Percentiles rank a stretch among this genome's conserved stretches.
Evolutionary conservation across 352 stramenopile genomes (phyloP).

Genomic region (Globisporangium cystogenes): DNA sequence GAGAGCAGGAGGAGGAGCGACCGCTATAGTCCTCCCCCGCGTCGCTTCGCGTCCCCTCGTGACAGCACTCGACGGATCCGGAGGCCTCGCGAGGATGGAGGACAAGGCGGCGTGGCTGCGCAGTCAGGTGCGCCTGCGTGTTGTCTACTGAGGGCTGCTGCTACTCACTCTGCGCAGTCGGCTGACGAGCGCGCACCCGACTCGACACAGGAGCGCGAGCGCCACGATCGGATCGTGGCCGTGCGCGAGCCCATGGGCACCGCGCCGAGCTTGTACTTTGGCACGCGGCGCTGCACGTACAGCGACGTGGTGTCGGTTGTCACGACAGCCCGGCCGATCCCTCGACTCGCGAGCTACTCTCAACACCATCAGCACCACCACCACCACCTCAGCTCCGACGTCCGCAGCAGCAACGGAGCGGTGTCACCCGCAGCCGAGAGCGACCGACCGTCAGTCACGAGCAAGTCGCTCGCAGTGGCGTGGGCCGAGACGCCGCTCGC

Average conservation of each 20-base stretch:
- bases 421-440: too few species aligned
- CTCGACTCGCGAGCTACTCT: slow-evolving; percentile 10
- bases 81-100: background rate
- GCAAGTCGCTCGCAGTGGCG: too few species aligned
- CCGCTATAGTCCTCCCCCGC: too few species aligned
- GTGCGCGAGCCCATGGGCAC: slow-evolving; percentile 47
- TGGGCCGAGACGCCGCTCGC: too few species aligned
- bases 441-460: too few species aligned
- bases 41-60: too few species aligned
- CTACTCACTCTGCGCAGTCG: background rate
- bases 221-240: slow-evolving; percentile 48
- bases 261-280: slow-evolving; percentile 65
- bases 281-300: slow-evolving; percentile 63
- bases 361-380: too few species aligned
- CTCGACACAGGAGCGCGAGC: slow-evolving; percentile 24
- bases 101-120: slow-evolving; percentile 46
- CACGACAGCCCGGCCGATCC: slow-evolving; percentile 37
- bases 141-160: background rate
- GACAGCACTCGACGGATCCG: too few species aligned
- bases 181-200: background rate
- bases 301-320: slow-evolving; percentile 68
- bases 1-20: too few species aligned
- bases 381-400: background rate
- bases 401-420: background rate
- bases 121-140: slow-evolving; percentile 10